Percentiles rank a stretch among this genome's conserved stretches.
These are phyloP conservation scores for Auriscalpium microsporum DNA, from an alignment of 768 basidiomycete species.

Conservation along the genomic window DNA sequence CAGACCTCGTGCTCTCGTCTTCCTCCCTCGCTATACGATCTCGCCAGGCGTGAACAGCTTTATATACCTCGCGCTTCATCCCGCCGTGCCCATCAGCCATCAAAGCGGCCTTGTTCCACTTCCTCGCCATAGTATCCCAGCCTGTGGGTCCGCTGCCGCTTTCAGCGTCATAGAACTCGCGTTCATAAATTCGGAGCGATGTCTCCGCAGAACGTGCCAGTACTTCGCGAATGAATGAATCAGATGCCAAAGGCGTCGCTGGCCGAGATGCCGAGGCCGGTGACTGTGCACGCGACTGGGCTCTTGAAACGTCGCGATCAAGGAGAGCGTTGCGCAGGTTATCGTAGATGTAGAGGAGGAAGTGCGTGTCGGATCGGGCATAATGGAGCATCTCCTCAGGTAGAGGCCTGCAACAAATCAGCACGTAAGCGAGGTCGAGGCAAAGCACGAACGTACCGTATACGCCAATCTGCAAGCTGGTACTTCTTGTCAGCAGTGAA, in stretches of 20 bases:
- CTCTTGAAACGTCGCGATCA: constrained; percentile 44
- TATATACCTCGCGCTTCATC: constrained; percentile 57
- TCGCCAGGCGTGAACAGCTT: constrained; percentile 72
- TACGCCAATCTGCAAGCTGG: constrained; percentile 96
- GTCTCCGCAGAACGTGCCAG: constrained; percentile 72
- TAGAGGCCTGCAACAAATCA: constrained; percentile 46
- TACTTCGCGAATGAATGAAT: constrained; percentile 49
- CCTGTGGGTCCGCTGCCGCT: constrained; percentile 59
- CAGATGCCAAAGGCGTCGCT: constrained; percentile 7
- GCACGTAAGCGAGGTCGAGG: not conserved
- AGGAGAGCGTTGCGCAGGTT: constrained; percentile 80
- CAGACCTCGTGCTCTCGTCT: constrained; percentile 78
- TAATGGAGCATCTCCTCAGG: constrained; percentile 86
- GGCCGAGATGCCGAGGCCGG: constrained; percentile 21
- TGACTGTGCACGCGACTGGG: constrained; percentile 33
- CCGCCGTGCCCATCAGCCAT: constrained; percentile 28
- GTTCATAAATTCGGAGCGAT: constrained; percentile 59
- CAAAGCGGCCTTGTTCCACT: constrained; percentile 69
- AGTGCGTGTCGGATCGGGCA: constrained; percentile 95
- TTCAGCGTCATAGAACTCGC: constrained; percentile 60
- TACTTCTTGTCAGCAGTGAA: constrained; percentile 92
- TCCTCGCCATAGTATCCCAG: constrained; percentile 70
- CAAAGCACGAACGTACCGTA: constrained; percentile 43
- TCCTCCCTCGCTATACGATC: constrained; percentile 71
- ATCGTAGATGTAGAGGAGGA: constrained; percentile 88